These are phyloP conservation scores for Pythium volutum DNA, from an alignment of 352 stramenopile species.

Conservation along the genomic window DNA sequence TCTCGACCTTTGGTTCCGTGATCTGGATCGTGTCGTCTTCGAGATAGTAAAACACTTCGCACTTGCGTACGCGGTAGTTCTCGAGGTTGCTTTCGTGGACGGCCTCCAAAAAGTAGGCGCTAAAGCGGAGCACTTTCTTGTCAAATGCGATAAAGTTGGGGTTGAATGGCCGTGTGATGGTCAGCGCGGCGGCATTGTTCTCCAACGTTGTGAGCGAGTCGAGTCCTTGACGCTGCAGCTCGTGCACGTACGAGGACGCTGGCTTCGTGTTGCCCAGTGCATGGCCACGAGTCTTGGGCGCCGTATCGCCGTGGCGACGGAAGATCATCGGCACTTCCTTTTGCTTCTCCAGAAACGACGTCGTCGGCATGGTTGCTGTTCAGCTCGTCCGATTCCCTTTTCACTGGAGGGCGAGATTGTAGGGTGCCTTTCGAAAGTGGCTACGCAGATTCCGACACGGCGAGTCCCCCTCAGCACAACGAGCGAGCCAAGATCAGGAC, in stretches of 20 bases:
- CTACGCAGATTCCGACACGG: too few relatives aligned
- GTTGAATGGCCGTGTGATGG: constrained; percentile 48
- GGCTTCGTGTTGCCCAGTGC: constrained; percentile 59
- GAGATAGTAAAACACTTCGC: constrained; percentile 83
- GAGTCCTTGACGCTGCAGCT: constrained; percentile 58
- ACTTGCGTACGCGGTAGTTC: constrained; percentile 79
- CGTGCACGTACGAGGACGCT: constrained; percentile 64
- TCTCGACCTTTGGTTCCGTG: constrained; percentile 85
- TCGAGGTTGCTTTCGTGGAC: constrained; percentile 86
- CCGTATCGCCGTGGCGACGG: constrained; percentile 69
- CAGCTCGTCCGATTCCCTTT: background rate
- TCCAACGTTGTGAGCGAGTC: constrained; percentile 45
- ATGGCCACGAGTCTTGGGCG: constrained; percentile 62
- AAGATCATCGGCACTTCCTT: constrained; percentile 82
- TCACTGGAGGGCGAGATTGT: too few relatives aligned
- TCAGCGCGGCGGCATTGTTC: constrained; percentile 29
- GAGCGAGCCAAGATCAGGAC: too few relatives aligned
- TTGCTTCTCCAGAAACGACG: constrained; percentile 63
- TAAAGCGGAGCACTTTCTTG: constrained; percentile 86
- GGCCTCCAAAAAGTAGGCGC: constrained; percentile 85
- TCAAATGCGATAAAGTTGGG: constrained; percentile 71
- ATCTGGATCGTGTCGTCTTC: constrained; percentile 88
- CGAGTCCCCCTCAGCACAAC: too few relatives aligned
- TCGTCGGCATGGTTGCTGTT: constrained; percentile 43
- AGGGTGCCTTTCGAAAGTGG: too few relatives aligned